Base-by-base conservation (phyloP, 139 green algal species). In the Pedinophyceae sp. region DNA sequence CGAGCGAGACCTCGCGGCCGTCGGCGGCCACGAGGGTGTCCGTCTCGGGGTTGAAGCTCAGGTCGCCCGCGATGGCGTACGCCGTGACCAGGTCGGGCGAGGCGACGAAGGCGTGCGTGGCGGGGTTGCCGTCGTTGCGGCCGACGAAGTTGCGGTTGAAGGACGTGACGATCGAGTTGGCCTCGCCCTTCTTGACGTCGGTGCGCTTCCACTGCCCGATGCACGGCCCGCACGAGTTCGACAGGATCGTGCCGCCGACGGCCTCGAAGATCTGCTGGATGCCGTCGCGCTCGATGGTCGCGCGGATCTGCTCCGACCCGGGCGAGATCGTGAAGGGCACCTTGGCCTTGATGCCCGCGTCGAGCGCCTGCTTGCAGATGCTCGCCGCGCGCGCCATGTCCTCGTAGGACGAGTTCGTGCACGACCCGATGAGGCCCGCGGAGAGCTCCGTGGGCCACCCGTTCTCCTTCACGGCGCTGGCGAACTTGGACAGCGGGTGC, bases 101-200 rank as follows among this genome's bases (percentile, higher is more conserved):
- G 28, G 85, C 83, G 30, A 95, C 86, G 61, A 95, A 95, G 49
- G 66, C 69, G 68, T 95, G 86, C 4, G 86, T 95, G 50, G 75
- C 72, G 26, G 85, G 86, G 73, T 95, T 95, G 68, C 76, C 85
- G 61, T 95, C 86, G 57, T 95, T 95, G 61, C 86, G 80, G 3
- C 81, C 83, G 1, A 82, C 83, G 78, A 94, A 95, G 73, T 95
- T 95, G 52, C 85, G 64, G 81, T 95, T 95, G 83, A 87, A 95
- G 27, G 78, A 90, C 19, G 81, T 89, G 57, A 95, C 76, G 66
- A 95, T 95, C 34, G 73, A 85, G 79, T 95, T 95, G 53, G 77
- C 61, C 65, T 86, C 78, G 52, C 83, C 73, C 71, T 93, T 93
- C 27, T 71, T 58, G 29, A 94, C 73, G 62, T 95, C 86, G 5